A percentile compares a stretch with the other conserved stretches of the same genome.
Conservation (phyloP, 768 basidiomycete genomes). For the Boletales sp. region DNA sequence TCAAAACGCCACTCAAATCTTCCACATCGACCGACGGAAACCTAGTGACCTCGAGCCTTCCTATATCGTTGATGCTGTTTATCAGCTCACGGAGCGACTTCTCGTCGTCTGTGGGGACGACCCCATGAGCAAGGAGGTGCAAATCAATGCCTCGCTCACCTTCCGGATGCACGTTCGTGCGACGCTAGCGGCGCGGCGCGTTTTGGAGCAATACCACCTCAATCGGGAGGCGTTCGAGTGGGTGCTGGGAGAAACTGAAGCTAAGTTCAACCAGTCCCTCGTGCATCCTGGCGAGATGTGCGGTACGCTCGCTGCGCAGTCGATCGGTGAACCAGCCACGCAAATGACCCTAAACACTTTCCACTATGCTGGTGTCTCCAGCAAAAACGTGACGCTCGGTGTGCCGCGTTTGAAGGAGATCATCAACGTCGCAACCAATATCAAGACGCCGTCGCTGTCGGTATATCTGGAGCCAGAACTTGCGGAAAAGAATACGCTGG, state of each 20-base stretch:
- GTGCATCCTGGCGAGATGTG: slow-evolving; percentile 99
- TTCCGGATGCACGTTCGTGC: slow-evolving; percentile 94
- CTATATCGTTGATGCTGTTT: slow-evolving; percentile 79
- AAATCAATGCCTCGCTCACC: slow-evolving; percentile 84
- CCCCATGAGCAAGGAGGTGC: slow-evolving; percentile 67
- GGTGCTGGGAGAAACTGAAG: slow-evolving; percentile 92
- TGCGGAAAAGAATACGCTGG: slow-evolving; percentile 54
- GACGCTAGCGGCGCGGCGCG: slow-evolving; percentile 81
- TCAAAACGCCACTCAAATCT: slow-evolving; percentile 93
- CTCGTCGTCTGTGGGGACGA: slow-evolving; percentile 89
- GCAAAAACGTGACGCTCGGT: slow-evolving; percentile 99
- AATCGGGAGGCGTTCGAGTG: slow-evolving; percentile 96
- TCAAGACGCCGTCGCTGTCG: slow-evolving; percentile 96
- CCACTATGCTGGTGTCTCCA: slow-evolving; percentile 99
- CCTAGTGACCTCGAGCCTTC: slow-evolving; percentile 88
- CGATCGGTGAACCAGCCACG: slow-evolving; percentile 98
- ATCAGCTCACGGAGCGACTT: slow-evolving; percentile 70
- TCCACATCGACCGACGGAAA: slow-evolving; percentile 93
- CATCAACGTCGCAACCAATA: slow-evolving; percentile 97
- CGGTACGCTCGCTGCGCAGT: slow-evolving; percentile 95
- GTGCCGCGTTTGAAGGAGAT: slow-evolving; percentile 99
- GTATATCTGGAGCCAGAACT: slow-evolving; percentile 82
- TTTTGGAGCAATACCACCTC: slow-evolving; percentile 84
- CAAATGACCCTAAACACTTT: slow-evolving; percentile 99
- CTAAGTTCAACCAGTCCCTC: slow-evolving; percentile 91